A percentile compares a stretch with the other conserved stretches of the same genome.
Conservation (phyloP, 2,329 filamentous ascomycete genomes). For the Fusarium hostae region DNA sequence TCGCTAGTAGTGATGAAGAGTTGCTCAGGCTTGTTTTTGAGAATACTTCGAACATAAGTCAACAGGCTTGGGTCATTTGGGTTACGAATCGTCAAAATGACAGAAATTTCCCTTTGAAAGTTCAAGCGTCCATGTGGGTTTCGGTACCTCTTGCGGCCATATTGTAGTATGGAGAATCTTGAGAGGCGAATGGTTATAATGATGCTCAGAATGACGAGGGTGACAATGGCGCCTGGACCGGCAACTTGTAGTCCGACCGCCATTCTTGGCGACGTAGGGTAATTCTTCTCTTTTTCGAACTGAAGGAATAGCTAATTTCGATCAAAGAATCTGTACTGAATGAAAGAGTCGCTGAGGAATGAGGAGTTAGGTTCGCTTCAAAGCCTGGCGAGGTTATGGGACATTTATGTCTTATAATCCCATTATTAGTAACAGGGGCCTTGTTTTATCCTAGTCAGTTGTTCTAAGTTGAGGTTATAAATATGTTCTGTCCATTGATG, state of each 20-base stretch:
- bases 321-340: neutral
- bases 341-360: neutral
- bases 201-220: neutral
- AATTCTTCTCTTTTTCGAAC: neutral
- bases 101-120: neutral
- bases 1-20: conserved; percentile 15
- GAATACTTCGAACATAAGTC: conserved; percentile 5
- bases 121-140: neutral
- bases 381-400: neutral
- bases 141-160: neutral
- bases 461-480: neutral
- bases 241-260: neutral
- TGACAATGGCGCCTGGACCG: neutral
- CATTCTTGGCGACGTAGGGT: neutral
- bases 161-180: neutral
- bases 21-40: conserved; percentile 3
- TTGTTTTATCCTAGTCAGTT: neutral
- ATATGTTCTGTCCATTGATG: neutral
- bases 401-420: neutral
- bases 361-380: neutral
- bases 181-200: neutral
- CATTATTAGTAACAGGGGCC: neutral
- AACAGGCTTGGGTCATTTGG: neutral
- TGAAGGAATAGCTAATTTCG: neutral
- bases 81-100: conserved; percentile 22